Evolutionary conservation across 2,329 filamentous ascomycete genomes (phyloP).

Genomic region (Microcyclospora pomicola): DNA sequence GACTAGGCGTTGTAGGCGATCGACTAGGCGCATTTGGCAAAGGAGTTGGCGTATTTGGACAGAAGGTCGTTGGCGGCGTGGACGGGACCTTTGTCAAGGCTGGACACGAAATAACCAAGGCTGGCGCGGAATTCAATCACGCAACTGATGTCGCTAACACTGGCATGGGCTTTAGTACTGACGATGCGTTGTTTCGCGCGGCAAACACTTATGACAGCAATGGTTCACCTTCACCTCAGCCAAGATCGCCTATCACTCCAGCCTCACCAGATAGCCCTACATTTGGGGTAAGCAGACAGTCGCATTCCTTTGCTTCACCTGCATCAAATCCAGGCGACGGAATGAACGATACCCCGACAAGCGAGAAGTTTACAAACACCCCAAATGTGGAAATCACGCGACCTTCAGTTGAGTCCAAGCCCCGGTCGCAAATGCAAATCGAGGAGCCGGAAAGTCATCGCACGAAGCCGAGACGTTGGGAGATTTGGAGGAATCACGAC

Average conservation of each 20-base stretch:
- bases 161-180: constrained; percentile 10
- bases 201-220: constrained; percentile 3
- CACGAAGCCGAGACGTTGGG: constrained; percentile 8
- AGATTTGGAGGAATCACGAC: constrained; percentile 24
- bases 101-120: neutral
- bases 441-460: constrained; percentile 17
- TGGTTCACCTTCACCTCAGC: constrained; percentile 1
- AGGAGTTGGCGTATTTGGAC: constrained; percentile 24
- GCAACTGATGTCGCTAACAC: constrained; percentile 7
- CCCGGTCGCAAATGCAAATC: constrained; percentile 12
- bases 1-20: constrained; percentile 11
- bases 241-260: neutral
- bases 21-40: constrained; percentile 14
- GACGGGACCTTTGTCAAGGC: constrained; percentile 17
- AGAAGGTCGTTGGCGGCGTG: constrained; percentile 26
- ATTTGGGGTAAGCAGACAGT: neutral
- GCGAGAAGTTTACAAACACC: constrained; percentile 3
- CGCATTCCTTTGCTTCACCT: constrained; percentile 3
- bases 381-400: constrained; percentile 7
- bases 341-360: constrained; percentile 1
- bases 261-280: neutral
- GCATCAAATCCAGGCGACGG: neutral
- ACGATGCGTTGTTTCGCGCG: constrained; percentile 12
- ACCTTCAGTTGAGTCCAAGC: constrained; percentile 13
- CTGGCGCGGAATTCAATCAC: constrained; percentile 9